Evolutionary conservation across 345 rosid species (phyloP).

Genomic region (Salix dunnii): DNA sequence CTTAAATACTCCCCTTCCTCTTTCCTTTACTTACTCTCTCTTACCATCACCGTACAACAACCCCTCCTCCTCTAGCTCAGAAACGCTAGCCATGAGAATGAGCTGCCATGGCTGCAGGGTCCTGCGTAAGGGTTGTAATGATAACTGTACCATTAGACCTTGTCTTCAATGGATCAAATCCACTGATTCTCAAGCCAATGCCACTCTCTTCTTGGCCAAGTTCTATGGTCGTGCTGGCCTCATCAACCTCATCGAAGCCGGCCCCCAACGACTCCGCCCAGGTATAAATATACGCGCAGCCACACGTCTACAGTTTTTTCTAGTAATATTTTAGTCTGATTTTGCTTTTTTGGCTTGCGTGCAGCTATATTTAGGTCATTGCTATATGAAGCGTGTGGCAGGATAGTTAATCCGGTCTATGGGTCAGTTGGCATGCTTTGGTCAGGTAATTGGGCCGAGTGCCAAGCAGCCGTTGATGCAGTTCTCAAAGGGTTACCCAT

Average conservation of each 20-base stretch:
- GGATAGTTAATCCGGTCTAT: constrained; percentile 24
- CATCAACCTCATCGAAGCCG: constrained; percentile 23
- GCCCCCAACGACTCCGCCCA: constrained; percentile 21
- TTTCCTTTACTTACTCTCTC: background rate
- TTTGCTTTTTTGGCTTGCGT: background rate
- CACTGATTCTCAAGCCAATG: constrained; percentile 28
- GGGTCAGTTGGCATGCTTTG: constrained; percentile 27
- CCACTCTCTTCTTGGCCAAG: constrained; percentile 31
- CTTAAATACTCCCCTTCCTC: background rate
- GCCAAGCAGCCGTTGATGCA: constrained; percentile 41
- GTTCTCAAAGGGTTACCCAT: constrained; percentile 49
- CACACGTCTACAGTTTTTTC: background rate
- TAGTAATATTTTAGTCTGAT: background rate
- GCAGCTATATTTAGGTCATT: constrained; percentile 23
- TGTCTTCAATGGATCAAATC: constrained; percentile 27
- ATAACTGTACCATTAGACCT: constrained; percentile 23
- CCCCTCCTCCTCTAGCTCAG: background rate
- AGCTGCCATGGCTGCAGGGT: constrained; percentile 31
- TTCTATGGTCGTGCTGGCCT: constrained; percentile 33
- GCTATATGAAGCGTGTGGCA: constrained; percentile 25
- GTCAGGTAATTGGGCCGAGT: constrained; percentile 25
- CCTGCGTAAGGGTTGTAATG: constrained; percentile 24
- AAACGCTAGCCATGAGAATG: constrained; percentile 14
- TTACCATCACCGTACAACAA: background rate
- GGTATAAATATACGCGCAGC: constrained; percentile 3